Evolutionary conservation across 805 yeast genomes (phyloP), one percentile per base, ranked within the genome.

Genomic region (Kuraishia molischiana): DNA sequence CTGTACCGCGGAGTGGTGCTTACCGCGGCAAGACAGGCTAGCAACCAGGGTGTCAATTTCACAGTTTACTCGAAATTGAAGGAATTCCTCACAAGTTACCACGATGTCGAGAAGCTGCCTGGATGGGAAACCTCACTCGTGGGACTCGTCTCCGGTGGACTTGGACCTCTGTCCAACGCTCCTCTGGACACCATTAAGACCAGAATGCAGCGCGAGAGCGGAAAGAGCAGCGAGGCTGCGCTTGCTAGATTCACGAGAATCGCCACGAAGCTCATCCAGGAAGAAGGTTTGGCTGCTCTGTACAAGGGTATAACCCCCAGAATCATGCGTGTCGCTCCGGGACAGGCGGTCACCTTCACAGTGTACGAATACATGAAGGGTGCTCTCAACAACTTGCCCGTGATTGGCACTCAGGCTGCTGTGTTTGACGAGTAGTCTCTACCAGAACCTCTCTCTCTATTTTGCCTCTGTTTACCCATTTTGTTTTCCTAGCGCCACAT

Each of bases 241-340:
- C 58, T 85, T 60, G 76, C 74, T 39, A 76, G 95, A 62, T 87
- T 90, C 50, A 62, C 71, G 29, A 74, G 89, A 58, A 90, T 92
- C 52, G 85, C 94, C 42, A 65, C 66, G 35, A 89, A 80, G 53
- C 72, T 90, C 60, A 66, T 89, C 48, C 79, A 77, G 56, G 95
- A 86, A 66, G 95, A 87, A 64, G 98, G 98, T 49, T 66, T 78
- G 48, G 69, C 73, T 38, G 94, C 95, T 31, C 73, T 90, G 58
- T 90, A 90, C 69, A 85, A 90, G 58, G 98, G 98, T 66, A 90
- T 90, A 56, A 87, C 97, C 19, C 98, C 98, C 50, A 81, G 98
- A 67, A 90, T 90, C 50, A 89, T 90, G 95, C 82, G 98, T 66
- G 98, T 90, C 37, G 98, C 98, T 10, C 97, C 98, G 19, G 98